Percentiles rank a stretch among this genome's conserved stretches.
phyloP scores from a whole-genome alignment of 1,139 yeast genomes.

The Maudiozyma humilis region DNA sequence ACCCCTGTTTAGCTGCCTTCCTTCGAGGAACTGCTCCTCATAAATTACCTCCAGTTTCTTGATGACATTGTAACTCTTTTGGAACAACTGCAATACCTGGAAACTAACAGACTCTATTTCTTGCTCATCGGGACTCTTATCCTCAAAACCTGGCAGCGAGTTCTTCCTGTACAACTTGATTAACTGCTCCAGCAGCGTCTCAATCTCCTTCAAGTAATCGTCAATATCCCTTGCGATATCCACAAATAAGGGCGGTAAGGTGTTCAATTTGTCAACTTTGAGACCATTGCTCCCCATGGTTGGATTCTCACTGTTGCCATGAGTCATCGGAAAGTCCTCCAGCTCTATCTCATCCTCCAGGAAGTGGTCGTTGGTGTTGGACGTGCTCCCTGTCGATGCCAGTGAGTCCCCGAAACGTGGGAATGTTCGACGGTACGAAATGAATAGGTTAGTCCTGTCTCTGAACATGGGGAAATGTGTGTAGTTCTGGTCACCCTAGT shows the following conservation, averaged over 20 bases:
- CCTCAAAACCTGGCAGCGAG: conserved; percentile 78
- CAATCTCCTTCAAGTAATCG: conserved; percentile 43
- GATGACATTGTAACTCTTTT: conserved; percentile 66
- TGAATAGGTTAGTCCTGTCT: conserved; percentile 62
- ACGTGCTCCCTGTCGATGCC: background rate
- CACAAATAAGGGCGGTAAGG: conserved; percentile 69
- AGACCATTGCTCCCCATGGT: conserved; percentile 2
- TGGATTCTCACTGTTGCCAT: conserved; percentile 20
- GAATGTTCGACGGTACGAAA: conserved; percentile 65
- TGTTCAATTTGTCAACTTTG: conserved; percentile 38
- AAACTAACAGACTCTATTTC: conserved; percentile 71
- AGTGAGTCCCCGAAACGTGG: conserved; percentile 38
- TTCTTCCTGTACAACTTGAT: conserved; percentile 70
- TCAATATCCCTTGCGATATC: conserved; percentile 71
- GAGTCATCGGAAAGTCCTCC: conserved; percentile 9
- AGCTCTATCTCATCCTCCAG: conserved; percentile 12
- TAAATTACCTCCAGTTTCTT: conserved; percentile 52
- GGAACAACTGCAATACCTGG: conserved; percentile 63
- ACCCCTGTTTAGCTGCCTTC: conserved; percentile 33
- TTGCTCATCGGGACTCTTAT: conserved; percentile 60
- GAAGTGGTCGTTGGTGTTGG: conserved; percentile 6
- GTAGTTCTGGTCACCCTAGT: too few relatives aligned
- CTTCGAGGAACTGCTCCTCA: conserved; percentile 29
- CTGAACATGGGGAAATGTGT: conserved; percentile 49
- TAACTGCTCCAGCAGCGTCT: conserved; percentile 42